Evolutionary conservation across 164 flowering plant species (phyloP).

Genomic region (Kingdonia uniflora): DNA sequence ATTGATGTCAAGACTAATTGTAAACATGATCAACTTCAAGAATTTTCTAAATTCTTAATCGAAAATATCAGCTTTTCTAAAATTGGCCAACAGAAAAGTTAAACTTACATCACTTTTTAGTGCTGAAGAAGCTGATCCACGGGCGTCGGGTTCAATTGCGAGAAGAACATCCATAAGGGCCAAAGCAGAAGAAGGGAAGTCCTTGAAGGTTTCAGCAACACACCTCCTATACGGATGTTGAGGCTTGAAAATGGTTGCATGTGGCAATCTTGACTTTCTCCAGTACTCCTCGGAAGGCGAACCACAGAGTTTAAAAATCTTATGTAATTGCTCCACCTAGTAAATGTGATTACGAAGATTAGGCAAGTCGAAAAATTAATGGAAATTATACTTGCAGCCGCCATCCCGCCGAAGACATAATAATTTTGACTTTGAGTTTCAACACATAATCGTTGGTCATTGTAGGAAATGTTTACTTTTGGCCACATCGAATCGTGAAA

Average conservation of each 20-base stretch:
- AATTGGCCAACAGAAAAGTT: conserved; percentile 3
- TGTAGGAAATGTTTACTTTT: too few species aligned
- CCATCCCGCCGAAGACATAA: too few species aligned
- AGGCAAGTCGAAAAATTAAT: not conserved
- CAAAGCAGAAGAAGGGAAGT: conserved; percentile 57
- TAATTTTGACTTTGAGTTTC: too few species aligned
- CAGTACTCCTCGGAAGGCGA: conserved; percentile 89
- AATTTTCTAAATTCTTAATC: too few species aligned
- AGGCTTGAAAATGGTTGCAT: conserved; percentile 82
- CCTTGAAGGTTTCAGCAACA: conserved; percentile 68
- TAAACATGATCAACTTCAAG: too few species aligned
- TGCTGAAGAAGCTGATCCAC: conserved; percentile 72
- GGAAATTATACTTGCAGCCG: too few species aligned
- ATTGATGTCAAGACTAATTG: too few species aligned
- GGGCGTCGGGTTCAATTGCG: conserved; percentile 58
- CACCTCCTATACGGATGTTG: conserved; percentile 65
- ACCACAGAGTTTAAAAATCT: conserved; percentile 91
- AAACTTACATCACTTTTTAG: conserved; percentile 57
- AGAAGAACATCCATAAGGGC: conserved; percentile 69
- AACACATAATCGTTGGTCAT: too few species aligned
- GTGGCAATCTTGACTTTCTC: conserved; percentile 66
- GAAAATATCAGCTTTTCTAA: too few species aligned
- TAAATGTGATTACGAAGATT: not conserved
- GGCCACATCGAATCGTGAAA: too few species aligned
- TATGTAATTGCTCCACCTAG: conserved; percentile 85